Evolutionary conservation across 2,329 filamentous ascomycete genomes (phyloP), one percentile per base, ranked within the genome.

Genomic region (Cladosporium sp.): DNA sequence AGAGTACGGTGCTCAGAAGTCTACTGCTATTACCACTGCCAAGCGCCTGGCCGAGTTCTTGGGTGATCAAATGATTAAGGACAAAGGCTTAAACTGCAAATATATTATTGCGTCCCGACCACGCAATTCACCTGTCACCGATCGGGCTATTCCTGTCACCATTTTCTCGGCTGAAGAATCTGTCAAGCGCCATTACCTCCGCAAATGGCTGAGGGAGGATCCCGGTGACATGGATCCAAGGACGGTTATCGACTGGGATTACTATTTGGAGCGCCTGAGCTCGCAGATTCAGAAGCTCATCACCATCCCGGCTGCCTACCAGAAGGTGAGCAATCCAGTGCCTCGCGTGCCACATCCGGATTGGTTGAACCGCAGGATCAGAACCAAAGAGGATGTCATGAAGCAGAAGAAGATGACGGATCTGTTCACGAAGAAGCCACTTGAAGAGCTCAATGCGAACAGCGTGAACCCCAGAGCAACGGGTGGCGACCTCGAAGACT

Each of bases 341-440:
- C 94, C 93, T 12, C 79, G 94, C 57, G 89, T 99, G 11, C 78
- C 87, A 6, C 94, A 98, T 70, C 93, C 93, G 0, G 94, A 98
- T 49, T 99, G 93, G 93, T 78, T 99, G 29, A 90, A 96, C 62
- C 83, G 89, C 52, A 80, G 92, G 47, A 96, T 98, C 69, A 88
- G 93, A 58, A 85, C 86, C 67, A 97, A 96, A 68, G 93, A 98
- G 51, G 93, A 99, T 71, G 91, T 86, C 66, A 85, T 97, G 77
- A 95, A 98, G 74, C 93, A 99, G 72, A 95, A 91, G 73, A 98
- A 98, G 72, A 86, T 99, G 75, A 98, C 92, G 0, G 93, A 97
- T 62, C 75, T 95, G 59, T 95, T 98, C 63, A 76, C 69, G 15
- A 86, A 85, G 65, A 82, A 77, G 39, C 86, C 88, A 0, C 68